Evolutionary conservation across 805 yeast species (phyloP), one percentile per base, ranked within the genome.

Genomic region (Yarrowia bubula): DNA sequence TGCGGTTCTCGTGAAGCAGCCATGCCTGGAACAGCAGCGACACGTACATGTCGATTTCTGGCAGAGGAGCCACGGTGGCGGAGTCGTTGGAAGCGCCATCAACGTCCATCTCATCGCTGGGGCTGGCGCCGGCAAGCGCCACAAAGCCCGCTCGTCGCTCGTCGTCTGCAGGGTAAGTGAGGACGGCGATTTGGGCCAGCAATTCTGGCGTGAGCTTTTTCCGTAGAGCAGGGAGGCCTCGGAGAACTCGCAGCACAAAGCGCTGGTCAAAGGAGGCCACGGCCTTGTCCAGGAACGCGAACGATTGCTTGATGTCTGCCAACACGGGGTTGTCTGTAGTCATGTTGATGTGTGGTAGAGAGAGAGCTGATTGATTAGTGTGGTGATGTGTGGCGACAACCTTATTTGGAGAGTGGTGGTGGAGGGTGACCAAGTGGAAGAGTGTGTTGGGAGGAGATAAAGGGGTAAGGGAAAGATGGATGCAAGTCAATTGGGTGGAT

Each of bases 201-300:
- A 84, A 80, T 13, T 79, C 81, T 11, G 80, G 80, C 64, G 81
- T 82, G 68, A 92, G 77, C 43, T 83, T 80, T 66, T 86, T 83
- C 77, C 98, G 85, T 68, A 93, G 79, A 1, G 85, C 79, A 8
- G 92, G 89, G 71, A 92, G 80, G 68, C 90, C 96, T 68, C 97
- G 86, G 69, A 95, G 83, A 22, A 90, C 92, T 73, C 89, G 89
- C 75, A 93, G 83, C 51, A 95, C 85, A 76, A 88, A 90, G 69
- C 98, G 84, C 69, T 96, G 90, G 76, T 95, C 99, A 74, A 86
- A 85, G 64, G 85, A 85, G 51, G 83, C 75, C 10, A 87, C 87
- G 3, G 92, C 87, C 75, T 87, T 87, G 60, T 79, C 79, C 64
- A 86, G 76, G 62, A 83, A 79, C 48, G 77, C 76, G 69, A 84